These are phyloP conservation scores for Peronosclerospora sorghi DNA, from an alignment of 352 stramenopile species.

Conservation along the genomic window DNA sequence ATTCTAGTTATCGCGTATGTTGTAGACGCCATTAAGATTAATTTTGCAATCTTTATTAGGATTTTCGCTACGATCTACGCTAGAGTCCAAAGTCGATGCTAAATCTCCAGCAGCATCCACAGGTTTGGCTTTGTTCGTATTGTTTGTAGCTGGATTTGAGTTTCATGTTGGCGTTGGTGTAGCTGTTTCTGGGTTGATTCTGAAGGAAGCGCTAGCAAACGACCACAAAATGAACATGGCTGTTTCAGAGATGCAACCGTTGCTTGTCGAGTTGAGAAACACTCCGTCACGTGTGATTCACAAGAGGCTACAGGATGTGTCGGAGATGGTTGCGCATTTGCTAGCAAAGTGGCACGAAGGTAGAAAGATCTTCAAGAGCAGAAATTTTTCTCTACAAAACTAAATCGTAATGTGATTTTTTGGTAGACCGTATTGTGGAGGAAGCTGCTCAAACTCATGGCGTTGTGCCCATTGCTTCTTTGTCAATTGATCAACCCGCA, in stretches of 20 bases:
- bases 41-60: background rate
- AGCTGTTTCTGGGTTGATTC: constrained; percentile 9
- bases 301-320: constrained; percentile 67
- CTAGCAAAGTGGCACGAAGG: constrained; percentile 62
- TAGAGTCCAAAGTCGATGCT: constrained; percentile 11
- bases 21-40: no score
- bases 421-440: constrained; percentile 24
- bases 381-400: no score
- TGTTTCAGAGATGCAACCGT: constrained; percentile 41
- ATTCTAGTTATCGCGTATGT: background rate
- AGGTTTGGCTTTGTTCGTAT: background rate
- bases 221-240: constrained; percentile 57
- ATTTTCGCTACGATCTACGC: constrained; percentile 8
- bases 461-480: constrained; percentile 9
- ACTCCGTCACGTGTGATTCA: constrained; percentile 56
- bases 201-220: constrained; percentile 38
- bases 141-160: no score
- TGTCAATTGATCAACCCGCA: constrained; percentile 14
- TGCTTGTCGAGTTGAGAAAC: constrained; percentile 44
- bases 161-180: background rate
- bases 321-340: constrained; percentile 58
- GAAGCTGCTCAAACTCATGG: constrained; percentile 16
- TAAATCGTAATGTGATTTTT: constrained; percentile 2
- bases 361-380: no score
- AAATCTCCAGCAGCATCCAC: constrained; percentile 3